Conservation (phyloP, 2,329 filamentous ascomycete genomes). For the Trichophaea hybrida region DNA sequence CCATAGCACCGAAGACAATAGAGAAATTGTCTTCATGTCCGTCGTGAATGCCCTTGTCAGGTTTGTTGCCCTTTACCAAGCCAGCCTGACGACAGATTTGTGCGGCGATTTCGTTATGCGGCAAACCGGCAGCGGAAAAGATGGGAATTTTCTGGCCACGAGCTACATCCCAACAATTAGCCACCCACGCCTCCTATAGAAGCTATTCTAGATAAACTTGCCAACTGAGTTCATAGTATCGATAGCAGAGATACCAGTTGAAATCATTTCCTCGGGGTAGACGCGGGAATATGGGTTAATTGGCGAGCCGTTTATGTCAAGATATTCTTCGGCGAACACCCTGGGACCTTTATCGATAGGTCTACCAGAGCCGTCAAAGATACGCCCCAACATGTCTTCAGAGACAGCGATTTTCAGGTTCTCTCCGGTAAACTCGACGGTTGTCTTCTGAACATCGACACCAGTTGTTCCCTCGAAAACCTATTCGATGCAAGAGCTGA, state of each 20-base stretch:
- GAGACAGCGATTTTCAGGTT: constrained; percentile 97
- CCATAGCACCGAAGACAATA: constrained; percentile 98
- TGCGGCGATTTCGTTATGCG: constrained; percentile 97
- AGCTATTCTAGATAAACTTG: constrained; percentile 11
- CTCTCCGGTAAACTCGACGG: constrained; percentile 86
- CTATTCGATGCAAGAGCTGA: constrained; percentile 37
- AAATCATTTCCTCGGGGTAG: constrained; percentile 99
- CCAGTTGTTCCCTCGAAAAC: constrained; percentile 95
- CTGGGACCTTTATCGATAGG: constrained; percentile 98
- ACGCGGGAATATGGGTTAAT: constrained; percentile 98
- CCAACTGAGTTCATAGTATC: constrained; percentile 35
- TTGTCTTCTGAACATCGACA: constrained; percentile 94
- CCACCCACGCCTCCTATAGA: constrained; percentile 34
- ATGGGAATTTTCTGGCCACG: constrained; percentile 99
- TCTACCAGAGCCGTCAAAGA: constrained; percentile 95
- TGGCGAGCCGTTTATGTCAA: constrained; percentile 97
- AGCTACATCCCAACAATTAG: constrained; percentile 52
- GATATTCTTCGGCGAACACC: constrained; percentile 91
- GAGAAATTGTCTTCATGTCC: constrained; percentile 99
- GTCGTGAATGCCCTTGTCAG: constrained; percentile 91
- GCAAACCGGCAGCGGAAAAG: constrained; percentile 94
- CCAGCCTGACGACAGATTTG: constrained; percentile 97
- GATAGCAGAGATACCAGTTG: constrained; percentile 96
- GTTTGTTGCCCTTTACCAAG: constrained; percentile 61
- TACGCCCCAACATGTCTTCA: constrained; percentile 97